Evolutionary conservation across 2,329 filamentous ascomycete species (phyloP).

Genomic region (Bipolaris gigantea): DNA sequence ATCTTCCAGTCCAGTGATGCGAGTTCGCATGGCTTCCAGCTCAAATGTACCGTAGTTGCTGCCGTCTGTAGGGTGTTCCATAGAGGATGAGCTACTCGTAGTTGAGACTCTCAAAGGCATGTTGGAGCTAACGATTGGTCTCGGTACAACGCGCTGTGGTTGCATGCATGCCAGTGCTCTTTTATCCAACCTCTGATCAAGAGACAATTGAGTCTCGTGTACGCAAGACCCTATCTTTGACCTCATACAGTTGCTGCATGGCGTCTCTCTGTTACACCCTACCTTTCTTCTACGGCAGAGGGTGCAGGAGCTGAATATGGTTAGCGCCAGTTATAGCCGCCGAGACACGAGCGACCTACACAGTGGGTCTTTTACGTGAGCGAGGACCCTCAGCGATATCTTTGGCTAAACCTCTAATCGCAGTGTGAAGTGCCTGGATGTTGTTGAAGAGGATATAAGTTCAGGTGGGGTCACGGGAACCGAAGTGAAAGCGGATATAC

Average conservation of each 20-base stretch:
- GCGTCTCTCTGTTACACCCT: conserved; percentile 61
- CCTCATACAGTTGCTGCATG: conserved; percentile 63
- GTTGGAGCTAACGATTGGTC: not conserved
- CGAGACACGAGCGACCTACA: conserved; percentile 40
- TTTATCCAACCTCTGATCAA: conserved; percentile 8
- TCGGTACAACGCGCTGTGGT: not conserved
- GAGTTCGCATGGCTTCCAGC: conserved; percentile 45
- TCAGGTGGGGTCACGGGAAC: no score
- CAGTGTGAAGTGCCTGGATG: not conserved
- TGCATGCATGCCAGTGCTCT: not conserved
- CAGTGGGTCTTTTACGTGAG: conserved; percentile 48
- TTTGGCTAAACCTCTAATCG: not conserved
- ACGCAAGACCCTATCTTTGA: conserved; percentile 56
- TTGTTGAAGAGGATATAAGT: not conserved
- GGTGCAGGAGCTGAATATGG: conserved; percentile 53
- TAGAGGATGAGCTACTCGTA: not conserved
- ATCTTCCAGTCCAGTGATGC: conserved; percentile 51
- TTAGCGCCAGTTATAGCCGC: conserved; percentile 5
- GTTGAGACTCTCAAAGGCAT: not conserved
- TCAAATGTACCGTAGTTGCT: conserved; percentile 30
- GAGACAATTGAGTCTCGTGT: conserved; percentile 44
- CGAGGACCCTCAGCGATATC: conserved; percentile 26
- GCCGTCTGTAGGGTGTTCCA: conserved; percentile 12
- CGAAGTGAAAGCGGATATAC: not conserved
- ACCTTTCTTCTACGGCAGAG: conserved; percentile 65